phyloP scores from a whole-genome alignment of 2,329 filamentous ascomycete genomes.

The Neofusicoccum kwambonambiense region DNA sequence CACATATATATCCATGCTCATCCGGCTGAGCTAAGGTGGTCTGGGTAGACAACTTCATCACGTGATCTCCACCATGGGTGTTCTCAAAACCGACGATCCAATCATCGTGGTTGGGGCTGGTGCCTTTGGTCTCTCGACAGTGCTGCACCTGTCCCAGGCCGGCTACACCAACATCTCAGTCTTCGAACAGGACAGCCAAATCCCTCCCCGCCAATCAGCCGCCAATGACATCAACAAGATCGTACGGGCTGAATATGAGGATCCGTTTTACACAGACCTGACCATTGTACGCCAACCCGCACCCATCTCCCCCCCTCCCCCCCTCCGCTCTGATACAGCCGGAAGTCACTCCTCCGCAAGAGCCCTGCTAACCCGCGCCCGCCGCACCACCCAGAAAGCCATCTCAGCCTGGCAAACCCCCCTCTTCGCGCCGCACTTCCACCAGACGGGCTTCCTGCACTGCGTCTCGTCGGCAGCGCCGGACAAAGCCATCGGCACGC shows the following conservation, averaged over 20 bases:
- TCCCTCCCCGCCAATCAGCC: constrained; percentile 54
- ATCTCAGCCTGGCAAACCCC: constrained; percentile 54
- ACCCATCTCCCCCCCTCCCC: not conserved
- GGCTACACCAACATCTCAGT: constrained; percentile 31
- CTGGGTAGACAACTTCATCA: not conserved
- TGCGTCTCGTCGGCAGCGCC: constrained; percentile 50
- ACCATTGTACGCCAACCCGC: constrained; percentile 44
- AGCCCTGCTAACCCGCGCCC: not conserved
- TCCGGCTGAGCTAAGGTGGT: not conserved
- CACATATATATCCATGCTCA: not conserved
- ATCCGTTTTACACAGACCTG: constrained; percentile 56
- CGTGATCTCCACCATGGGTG: constrained; percentile 20
- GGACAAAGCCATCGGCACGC: constrained; percentile 50
- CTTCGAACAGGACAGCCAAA: constrained; percentile 33
- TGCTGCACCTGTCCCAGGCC: constrained; percentile 29
- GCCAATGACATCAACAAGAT: constrained; percentile 64
- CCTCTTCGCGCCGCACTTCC: constrained; percentile 55
- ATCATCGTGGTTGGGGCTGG: constrained; percentile 32
- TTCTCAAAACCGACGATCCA: constrained; percentile 25
- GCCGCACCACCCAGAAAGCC: constrained; percentile 41
- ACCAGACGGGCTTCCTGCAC: constrained; percentile 53
- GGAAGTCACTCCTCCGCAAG: not conserved
- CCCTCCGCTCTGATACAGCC: not conserved
- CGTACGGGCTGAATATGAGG: constrained; percentile 58
- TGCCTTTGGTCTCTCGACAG: constrained; percentile 34